Evolutionary conservation across 768 basidiomycete genomes (phyloP), one percentile per base, ranked within the genome.

Genomic region (Pisolithus sp.): DNA sequence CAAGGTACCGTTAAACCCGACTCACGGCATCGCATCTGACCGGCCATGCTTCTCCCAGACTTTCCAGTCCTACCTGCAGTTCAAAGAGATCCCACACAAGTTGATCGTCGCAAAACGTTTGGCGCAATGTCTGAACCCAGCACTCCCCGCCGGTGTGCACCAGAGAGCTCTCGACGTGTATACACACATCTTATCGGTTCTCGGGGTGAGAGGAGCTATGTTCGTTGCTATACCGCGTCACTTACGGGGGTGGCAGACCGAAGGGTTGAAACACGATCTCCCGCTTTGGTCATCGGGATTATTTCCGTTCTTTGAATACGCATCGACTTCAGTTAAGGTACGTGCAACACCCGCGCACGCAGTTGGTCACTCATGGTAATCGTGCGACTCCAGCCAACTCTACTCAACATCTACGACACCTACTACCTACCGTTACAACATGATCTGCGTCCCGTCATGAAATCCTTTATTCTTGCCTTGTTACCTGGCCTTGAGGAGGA

Each of bases 221-320:
- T 34, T 41, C 47, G 52, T 36, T 10, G 21, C 12, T 21, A 36
- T 4, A 24, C 26, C 39, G 15, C 50, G 13, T 55, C 30, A 30
- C 50, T 60, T 23, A 68, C 41, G 12, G 8, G 18, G 20, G 20
- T 51, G 24, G 4, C 57, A 96, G 94, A 78, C 81, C 2, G 95
- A 94, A 60, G 93, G 95, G 9, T 68, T 99, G 40, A 80, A 80
- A 56, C 78, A 82, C 40, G 96, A 99, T 70, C 76, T 99, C 2
- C 77, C 88, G 4, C 74, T 97, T 18, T 99, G 96, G 96, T 93
- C 92, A 0, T 86, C 93, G 4, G 96, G 96, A 7, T 70, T 99
- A 5, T 97, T 99, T 66, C 96, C 96, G 0, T 98, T 98, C 80
- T 97, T 98, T 61, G 93, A 97, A 71, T 98, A 93, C 68, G 93